Evolutionary conservation across 2,329 filamentous ascomycete genomes (phyloP), one percentile per base, ranked within the genome.

Genomic region (Salinomyces thailandicus): DNA sequence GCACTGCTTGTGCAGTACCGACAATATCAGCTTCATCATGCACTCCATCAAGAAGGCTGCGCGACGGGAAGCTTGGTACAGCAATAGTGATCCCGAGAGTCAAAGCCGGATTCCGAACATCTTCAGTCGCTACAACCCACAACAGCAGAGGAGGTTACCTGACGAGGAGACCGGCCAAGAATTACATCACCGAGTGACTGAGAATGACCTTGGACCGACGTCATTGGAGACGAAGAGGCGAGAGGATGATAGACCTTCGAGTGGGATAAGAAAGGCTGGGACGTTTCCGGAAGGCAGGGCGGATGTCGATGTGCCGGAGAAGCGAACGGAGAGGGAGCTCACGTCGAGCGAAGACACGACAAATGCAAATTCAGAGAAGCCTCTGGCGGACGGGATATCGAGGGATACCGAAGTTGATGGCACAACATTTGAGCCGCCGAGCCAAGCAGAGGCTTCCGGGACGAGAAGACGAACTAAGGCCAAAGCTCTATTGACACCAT

Each of bases 1-100:
- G n/a, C 9, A 26, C 22, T 4, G 9, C n/a, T n/a, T n/a, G 9
- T n/a, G 22, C 22, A n/a, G n/a, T 26, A 26, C 22, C 22, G 4
- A 8, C 22, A 26, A 9, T 9, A 26, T 26, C n/a, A 26, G 22
- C 22, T 26, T 4, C 2, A 26, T n/a, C 22, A 31, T 41, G 38
- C 33, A 46, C 32, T 33, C 43, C 20, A 54, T 56, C 44, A 55
- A 54, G 37, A 41, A 43, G 9, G 39, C 43, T n/a, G 53, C 53
- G 26, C 45, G 51, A 30, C 38, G 43, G 12, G 39, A 45, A 14
- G 53, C 52, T 11, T 56, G 53, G 52, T 56, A 52, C 38, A 33
- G 43, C 36, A 44, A 49, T 34, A 35, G 34, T 16, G 32, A 42
- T 15, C 39, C 39, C 15, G 41, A 38, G 9, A 33, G 42, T 13